Evolutionary conservation across 106 monocot species (phyloP), one percentile per base, ranked within the genome.

Genomic region (Acorus gramineus): DNA sequence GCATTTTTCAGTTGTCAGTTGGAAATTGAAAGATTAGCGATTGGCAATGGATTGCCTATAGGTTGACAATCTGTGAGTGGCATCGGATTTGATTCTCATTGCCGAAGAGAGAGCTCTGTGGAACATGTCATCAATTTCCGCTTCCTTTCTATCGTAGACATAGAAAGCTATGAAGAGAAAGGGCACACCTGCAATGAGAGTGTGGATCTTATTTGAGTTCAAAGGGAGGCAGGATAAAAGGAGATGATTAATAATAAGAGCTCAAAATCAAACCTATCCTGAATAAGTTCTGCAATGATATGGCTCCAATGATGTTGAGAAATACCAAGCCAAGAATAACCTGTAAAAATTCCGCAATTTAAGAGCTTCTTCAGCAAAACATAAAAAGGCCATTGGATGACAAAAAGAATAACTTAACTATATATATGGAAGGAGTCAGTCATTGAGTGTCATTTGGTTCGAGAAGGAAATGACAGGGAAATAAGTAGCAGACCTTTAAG

Each of bases 141-240:
- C 87, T 67, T 92, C 87, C 81, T 85, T 82, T 65, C 76, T 87
- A 55, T 87, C 92, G 64, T 92, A 87, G 8, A 67, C 14, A 62
- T 45, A 65, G 64, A 85, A 70, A 5, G 57, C 68, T 11, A 78
- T 50, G 67, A 87, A 92, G 42, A 75, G 4, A 52, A 85, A 14
- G 11, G 78, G 65, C 62, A 80, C 44, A 49, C 84, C 92, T 92
- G 78, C 8, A 51, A 42, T 42, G 47, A 46, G 44, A 66, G 43
- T 42, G 50, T 28, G 13, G 8, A 64, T 6, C 44, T 54, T 53
- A 3, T 45, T 70, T 49, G 11, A 66, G 28, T 52, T 58, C 8
- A 28, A 62, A 63, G 10, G 28, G 3, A 58, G 2, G 0, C 56
- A 45, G 6, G 14, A 9, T 11, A 12, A 6, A 4, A 3, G 47